These are phyloP conservation scores for Leptographium procerum DNA, from an alignment of 2,329 filamentous ascomycete species.

Conservation along the genomic window DNA sequence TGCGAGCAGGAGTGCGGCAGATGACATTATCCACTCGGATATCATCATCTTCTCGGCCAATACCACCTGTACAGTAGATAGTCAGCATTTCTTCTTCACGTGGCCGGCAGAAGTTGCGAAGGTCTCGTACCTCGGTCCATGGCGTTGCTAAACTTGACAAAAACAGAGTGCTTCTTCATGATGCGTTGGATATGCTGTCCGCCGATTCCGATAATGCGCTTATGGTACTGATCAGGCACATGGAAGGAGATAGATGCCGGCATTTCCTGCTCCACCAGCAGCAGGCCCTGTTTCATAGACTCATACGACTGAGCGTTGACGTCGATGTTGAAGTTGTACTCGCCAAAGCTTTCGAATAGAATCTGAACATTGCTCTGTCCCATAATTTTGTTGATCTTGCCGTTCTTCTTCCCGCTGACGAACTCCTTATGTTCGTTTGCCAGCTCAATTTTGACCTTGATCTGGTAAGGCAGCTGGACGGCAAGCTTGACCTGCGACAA, in stretches of 20 bases:
- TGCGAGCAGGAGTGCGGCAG: slow-evolving; percentile 90
- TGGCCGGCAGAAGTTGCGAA: background rate
- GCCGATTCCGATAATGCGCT: slow-evolving; percentile 96
- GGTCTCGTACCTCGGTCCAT: slow-evolving; percentile 69
- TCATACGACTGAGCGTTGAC: slow-evolving; percentile 89
- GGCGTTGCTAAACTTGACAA: slow-evolving; percentile 98
- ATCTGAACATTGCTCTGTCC: slow-evolving; percentile 98
- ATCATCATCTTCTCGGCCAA: slow-evolving; percentile 93
- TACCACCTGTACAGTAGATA: slow-evolving; percentile 37
- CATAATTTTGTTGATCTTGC: slow-evolving; percentile 99
- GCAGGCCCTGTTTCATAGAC: slow-evolving; percentile 83
- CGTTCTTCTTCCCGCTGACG: slow-evolving; percentile 98
- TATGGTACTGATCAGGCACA: slow-evolving; percentile 97
- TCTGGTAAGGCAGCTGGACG: slow-evolving; percentile 76
- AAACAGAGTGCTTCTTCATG: slow-evolving; percentile 99
- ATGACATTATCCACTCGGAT: slow-evolving; percentile 99
- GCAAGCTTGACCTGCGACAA: slow-evolving; percentile 88
- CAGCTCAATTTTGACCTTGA: slow-evolving; percentile 95
- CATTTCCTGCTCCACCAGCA: slow-evolving; percentile 97
- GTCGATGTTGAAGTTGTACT: slow-evolving; percentile 99
- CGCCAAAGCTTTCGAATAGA: slow-evolving; percentile 97
- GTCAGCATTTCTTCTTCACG: slow-evolving; percentile 16
- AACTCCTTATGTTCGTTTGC: slow-evolving; percentile 99
- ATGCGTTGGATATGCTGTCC: slow-evolving; percentile 98
- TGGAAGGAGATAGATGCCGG: slow-evolving; percentile 98